Evolutionary conservation across 768 basidiomycete species (phyloP).

Genomic region (Psilocybe sp.): DNA sequence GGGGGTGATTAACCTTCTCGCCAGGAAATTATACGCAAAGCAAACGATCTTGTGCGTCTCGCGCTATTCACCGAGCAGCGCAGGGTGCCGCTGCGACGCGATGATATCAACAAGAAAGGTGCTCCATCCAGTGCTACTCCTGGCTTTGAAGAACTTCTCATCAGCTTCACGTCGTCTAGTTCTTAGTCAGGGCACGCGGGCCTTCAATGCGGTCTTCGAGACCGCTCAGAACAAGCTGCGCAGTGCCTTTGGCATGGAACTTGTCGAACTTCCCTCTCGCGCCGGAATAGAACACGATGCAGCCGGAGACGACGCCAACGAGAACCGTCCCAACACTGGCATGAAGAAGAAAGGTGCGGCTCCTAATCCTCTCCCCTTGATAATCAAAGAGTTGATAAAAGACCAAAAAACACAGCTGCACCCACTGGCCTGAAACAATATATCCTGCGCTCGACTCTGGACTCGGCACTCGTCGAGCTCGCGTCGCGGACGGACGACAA

Average conservation of each 20-base stretch:
- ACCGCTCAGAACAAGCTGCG: constrained; percentile 63
- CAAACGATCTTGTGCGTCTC: constrained; percentile 71
- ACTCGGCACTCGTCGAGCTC: constrained; percentile 57
- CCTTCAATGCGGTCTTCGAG: constrained; percentile 64
- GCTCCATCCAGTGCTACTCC: neutral
- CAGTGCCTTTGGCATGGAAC: constrained; percentile 77
- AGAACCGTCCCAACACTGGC: constrained; percentile 47
- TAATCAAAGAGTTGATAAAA: neutral
- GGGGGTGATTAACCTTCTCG: neutral
- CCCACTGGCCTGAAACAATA: constrained; percentile 72
- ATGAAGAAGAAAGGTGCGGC: constrained; percentile 65
- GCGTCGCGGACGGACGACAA: constrained; percentile 56
- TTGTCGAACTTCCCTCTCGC: constrained; percentile 72
- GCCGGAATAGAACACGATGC: constrained; percentile 50
- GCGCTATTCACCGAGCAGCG: constrained; percentile 81
- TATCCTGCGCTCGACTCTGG: constrained; percentile 75
- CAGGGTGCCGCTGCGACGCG: constrained; percentile 62
- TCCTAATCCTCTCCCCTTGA: neutral
- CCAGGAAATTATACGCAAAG: constrained; percentile 65
- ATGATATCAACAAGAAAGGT: constrained; percentile 91
- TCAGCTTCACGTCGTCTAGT: constrained; percentile 18
- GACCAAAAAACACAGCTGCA: constrained; percentile 33
- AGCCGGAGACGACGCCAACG: constrained; percentile 42
- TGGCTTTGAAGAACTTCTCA: neutral
- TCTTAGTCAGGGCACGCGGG: constrained; percentile 38